Conservation (phyloP, 495 filamentous ascomycete genomes). For the Cetradonia linearis region DNA sequence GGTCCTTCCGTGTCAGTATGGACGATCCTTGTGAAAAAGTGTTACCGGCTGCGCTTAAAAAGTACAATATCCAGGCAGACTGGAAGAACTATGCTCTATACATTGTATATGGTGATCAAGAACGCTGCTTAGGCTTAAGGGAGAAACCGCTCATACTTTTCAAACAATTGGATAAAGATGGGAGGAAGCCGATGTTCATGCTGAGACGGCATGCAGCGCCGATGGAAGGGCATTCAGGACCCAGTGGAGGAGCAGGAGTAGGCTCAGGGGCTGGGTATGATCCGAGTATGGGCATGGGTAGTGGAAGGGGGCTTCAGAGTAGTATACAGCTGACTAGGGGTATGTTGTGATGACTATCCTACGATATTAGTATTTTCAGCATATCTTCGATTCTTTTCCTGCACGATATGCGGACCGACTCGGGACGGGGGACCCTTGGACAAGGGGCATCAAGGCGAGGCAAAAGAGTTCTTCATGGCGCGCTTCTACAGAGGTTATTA, state of each 20-base stretch:
- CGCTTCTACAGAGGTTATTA: neutral
- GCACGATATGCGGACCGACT: neutral
- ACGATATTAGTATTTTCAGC: constrained; percentile 32
- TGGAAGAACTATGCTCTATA: constrained; percentile 96
- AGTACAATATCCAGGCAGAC: constrained; percentile 95
- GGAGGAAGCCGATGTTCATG: constrained; percentile 99
- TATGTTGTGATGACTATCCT: constrained; percentile 17
- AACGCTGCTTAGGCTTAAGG: constrained; percentile 81
- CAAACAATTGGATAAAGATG: constrained; percentile 93
- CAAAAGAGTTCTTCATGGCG: neutral
- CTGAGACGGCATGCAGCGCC: constrained; percentile 53
- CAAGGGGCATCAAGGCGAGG: constrained; percentile 6
- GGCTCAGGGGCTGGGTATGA: constrained; percentile 11
- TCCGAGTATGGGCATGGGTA: constrained; percentile 18
- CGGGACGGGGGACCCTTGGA: constrained; percentile 1
- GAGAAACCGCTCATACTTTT: constrained; percentile 93
- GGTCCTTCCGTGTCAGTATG: constrained; percentile 92
- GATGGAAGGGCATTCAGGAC: constrained; percentile 24
- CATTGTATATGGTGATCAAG: constrained; percentile 95
- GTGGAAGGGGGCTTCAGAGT: constrained; percentile 20
- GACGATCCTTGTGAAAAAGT: constrained; percentile 98
- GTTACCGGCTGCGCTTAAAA: constrained; percentile 85
- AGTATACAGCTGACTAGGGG: constrained; percentile 26
- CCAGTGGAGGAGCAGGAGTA: constrained; percentile 16
- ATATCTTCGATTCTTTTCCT: neutral